Evolutionary conservation across 169 alveolate genomes (phyloP), one percentile per base, ranked within the genome.

Genomic region (Besnoitia besnoiti): DNA sequence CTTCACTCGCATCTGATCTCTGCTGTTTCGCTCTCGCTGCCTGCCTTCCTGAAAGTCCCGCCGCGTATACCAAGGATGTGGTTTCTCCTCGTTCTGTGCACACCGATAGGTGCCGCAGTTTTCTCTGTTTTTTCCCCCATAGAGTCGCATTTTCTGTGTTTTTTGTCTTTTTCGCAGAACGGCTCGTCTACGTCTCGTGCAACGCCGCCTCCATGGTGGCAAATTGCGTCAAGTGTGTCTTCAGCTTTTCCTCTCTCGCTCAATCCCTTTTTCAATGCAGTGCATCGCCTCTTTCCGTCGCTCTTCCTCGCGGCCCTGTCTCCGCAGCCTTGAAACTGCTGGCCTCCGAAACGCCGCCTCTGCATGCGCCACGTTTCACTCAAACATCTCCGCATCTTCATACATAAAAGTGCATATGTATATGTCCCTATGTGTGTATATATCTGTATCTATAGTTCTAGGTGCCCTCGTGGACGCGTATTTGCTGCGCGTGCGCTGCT

Each of bases 161-260:
- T 42, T 82, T 8, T 85, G 33, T 40, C 61, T 27, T 7, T 7
- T 1, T 39, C 67, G 24, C 85, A 88, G 79, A 88, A 5, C 55
- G 77, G 37, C 89, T 94, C 84, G 92, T 94, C 67, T 94, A 94
- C 79, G 90, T 94, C 85, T 92, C 95, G 49, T 94, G 96, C 80
- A 94, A 94, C 87, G 46, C 89, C 50, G 88, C 91, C 30, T 88
- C 95, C 0, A 49, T 94, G 40, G 93, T 90, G 47, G 92, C 76
- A 62, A 92, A 94, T 39, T 73, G 94, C 73, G 19, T 89, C 46
- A 91, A 87, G 92, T 88, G 92, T 59, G 46, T 30, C 21, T 7
- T 40, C 44, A 3, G 21, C 5, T 2, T 19, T 2, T 7, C 85
- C 35, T 4, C 49, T 77, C 55, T 5, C 12, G 12, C 47, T 27